Evolutionary conservation across 73 alveolate species (phyloP).

Genomic region (Paramecium tetraurelia): DNA sequence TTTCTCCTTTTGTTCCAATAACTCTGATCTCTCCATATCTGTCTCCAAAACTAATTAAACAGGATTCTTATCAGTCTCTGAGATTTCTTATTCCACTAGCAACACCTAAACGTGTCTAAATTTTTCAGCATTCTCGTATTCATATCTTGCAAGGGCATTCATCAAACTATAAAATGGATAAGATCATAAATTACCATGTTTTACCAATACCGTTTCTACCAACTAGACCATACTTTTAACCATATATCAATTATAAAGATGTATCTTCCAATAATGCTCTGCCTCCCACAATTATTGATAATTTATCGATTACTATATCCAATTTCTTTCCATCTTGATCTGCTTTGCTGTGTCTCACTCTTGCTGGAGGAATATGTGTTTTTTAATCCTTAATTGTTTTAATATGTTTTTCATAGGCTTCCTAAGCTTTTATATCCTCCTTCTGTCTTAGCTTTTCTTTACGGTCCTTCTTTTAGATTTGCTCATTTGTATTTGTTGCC

Average conservation of each 20-base stretch:
- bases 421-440: constrained; percentile 66
- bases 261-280: constrained; percentile 95
- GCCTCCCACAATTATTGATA: constrained; percentile 97
- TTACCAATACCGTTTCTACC: constrained; percentile 99
- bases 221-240: constrained; percentile 95
- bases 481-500: constrained; percentile 75
- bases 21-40: constrained; percentile 56
- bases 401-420: constrained; percentile 89
- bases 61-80: constrained; percentile 82
- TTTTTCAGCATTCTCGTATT: constrained; percentile 78
- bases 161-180: constrained; percentile 61
- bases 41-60: constrained; percentile 64
- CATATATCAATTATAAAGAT: constrained; percentile 81
- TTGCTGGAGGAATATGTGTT: constrained; percentile 82
- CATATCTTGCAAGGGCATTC: constrained; percentile 94
- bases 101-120: constrained; percentile 89
- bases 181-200: constrained; percentile 61
- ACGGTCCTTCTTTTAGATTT: constrained; percentile 65
- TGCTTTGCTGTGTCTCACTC: constrained; percentile 84
- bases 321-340: constrained; percentile 77
- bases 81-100: constrained; percentile 95
- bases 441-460: constrained; percentile 69
- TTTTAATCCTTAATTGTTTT: constrained; percentile 76
- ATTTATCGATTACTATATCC: constrained; percentile 86
- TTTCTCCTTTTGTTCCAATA: constrained; percentile 63